Evolutionary conservation across 176 grass and related monocot species (phyloP).

Genomic region (Oryza glumipatula): DNA sequence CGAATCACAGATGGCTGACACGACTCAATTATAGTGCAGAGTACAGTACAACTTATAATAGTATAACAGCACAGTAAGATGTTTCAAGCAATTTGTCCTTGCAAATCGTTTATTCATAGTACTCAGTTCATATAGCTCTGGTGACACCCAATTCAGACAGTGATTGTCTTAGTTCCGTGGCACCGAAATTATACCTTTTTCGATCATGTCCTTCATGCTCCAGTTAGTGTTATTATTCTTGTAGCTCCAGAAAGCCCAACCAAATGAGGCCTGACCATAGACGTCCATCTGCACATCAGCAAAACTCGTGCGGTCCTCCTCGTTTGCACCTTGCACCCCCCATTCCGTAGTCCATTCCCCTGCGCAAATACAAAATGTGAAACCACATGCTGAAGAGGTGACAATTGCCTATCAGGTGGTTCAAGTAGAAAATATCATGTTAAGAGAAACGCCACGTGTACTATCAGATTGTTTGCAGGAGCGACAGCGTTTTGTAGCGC

Average conservation of each 20-base stretch:
- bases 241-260: conserved; percentile 55
- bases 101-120: no score
- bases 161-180: not conserved
- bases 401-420: no score
- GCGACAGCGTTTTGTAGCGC: no score
- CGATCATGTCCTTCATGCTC: conserved; percentile 56
- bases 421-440: no score
- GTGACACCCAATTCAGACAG: not conserved
- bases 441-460: no score
- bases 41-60: no score
- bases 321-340: not conserved
- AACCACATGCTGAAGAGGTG: not conserved
- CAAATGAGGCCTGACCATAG: conserved; percentile 45
- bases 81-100: no score
- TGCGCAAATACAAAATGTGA: not conserved
- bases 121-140: no score
- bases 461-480: no score
- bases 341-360: conserved; percentile 55
- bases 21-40: no score
- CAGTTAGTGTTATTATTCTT: conserved; percentile 28
- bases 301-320: conserved; percentile 37
- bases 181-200: conserved; percentile 34
- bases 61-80: no score
- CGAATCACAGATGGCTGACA: no score
- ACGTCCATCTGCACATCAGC: conserved; percentile 41